Evolutionary conservation across 495 filamentous ascomycete genomes (phyloP).

Genomic region (Rusavskia elegans): DNA sequence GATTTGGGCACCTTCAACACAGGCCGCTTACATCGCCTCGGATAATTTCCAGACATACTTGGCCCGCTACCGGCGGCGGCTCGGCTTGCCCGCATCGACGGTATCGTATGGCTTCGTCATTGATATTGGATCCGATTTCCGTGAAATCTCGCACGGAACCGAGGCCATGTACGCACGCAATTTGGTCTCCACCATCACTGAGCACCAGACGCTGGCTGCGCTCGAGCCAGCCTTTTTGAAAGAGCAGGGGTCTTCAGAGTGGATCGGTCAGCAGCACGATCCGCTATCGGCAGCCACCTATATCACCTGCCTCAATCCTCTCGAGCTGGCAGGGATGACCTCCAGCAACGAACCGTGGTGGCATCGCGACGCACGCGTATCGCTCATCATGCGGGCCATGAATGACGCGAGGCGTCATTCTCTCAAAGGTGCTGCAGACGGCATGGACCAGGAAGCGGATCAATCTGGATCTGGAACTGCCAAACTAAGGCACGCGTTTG

Average conservation of each 20-base stretch:
- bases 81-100: slow-evolving; percentile 10
- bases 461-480: neutral
- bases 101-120: slow-evolving; percentile 9
- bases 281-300: neutral
- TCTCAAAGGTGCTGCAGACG: neutral
- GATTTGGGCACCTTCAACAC: neutral
- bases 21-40: slow-evolving; percentile 6
- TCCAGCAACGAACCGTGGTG: neutral
- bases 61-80: slow-evolving; percentile 10
- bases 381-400: neutral
- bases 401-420: slow-evolving; percentile 2
- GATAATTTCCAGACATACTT: slow-evolving; percentile 6
- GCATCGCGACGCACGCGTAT: neutral
- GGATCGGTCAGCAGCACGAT: neutral
- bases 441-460: neutral
- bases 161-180: slow-evolving; percentile 1
- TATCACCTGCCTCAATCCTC: neutral
- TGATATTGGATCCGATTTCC: slow-evolving; percentile 5
- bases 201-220: slow-evolving; percentile 3
- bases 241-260: neutral
- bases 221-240: slow-evolving; percentile 11
- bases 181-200: slow-evolving; percentile 1
- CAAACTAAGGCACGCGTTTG: neutral
- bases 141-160: neutral
- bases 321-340: neutral